Evolutionary conservation across 306 rosid genomes (phyloP).

Genomic region (Dalbergia cochinchinensis): DNA sequence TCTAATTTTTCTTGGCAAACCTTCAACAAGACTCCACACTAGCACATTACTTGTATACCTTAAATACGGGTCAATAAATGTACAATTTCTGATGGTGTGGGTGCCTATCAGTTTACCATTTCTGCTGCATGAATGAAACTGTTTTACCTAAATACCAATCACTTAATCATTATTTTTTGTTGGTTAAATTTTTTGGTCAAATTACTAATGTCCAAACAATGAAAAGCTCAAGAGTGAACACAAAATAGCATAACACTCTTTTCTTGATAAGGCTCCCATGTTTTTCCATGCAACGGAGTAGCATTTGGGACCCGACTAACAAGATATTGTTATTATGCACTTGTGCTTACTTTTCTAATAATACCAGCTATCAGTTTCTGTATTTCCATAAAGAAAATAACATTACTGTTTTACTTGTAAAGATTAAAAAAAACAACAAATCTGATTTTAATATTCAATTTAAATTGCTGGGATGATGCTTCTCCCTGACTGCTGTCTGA

Average conservation of each 20-base stretch:
- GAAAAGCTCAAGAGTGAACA: constrained; percentile 12
- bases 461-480: no score
- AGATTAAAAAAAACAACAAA: no score
- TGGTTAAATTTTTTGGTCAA: not conserved
- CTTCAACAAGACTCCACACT: not conserved
- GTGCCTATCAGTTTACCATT: not conserved
- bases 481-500: not conserved
- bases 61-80: constrained; percentile 3
- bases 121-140: constrained; percentile 31
- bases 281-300: constrained; percentile 10
- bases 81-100: constrained; percentile 11
- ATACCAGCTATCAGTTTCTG: not conserved
- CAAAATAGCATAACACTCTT: not conserved
- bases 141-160: constrained; percentile 17
- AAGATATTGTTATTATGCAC: constrained; percentile 5
- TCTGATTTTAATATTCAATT: no score
- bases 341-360: not conserved
- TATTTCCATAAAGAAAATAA: not conserved
- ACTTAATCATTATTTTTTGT: not conserved
- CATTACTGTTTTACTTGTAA: not conserved
- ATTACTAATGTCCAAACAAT: constrained; percentile 9
- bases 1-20: not conserved
- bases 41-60: not conserved
- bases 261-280: constrained; percentile 1
- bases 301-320: not conserved